A percentile compares a stretch with the other conserved stretches of the same genome.
These are phyloP conservation scores for Pseudogymnoascus sp. DNA, from an alignment of 2,329 filamentous ascomycete species.

Conservation along the genomic window DNA sequence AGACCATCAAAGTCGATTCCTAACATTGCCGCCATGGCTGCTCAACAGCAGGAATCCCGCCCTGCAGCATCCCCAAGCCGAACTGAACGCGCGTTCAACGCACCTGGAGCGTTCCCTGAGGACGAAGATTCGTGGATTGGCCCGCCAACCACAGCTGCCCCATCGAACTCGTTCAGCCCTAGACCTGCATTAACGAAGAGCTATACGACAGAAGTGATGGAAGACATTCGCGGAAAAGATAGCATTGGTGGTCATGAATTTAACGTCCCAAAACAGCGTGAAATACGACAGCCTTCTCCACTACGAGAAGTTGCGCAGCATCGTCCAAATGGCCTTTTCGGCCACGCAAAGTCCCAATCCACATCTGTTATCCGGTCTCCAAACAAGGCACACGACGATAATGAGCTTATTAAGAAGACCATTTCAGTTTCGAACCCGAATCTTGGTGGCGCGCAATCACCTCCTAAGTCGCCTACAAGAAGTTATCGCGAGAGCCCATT, in stretches of 20 bases:
- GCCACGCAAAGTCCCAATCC: constrained; percentile 57
- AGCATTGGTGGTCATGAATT: constrained; percentile 43
- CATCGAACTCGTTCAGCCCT: constrained; percentile 34
- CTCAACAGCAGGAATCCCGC: constrained; percentile 17
- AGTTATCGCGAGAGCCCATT: constrained; percentile 66
- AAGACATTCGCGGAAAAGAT: constrained; percentile 43
- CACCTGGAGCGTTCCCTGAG: constrained; percentile 54
- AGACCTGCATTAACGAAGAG: constrained; percentile 52
- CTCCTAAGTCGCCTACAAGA: constrained; percentile 48
- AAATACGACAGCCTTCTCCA: constrained; percentile 26
- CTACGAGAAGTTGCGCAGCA: constrained; percentile 23
- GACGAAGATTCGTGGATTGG: constrained; percentile 58
- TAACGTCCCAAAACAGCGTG: constrained; percentile 35
- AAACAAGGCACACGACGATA: constrained; percentile 29
- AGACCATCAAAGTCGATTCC: constrained; percentile 28
- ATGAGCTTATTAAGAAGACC: constrained; percentile 47
- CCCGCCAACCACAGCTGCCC: constrained; percentile 29
- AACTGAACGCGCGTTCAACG: constrained; percentile 22
- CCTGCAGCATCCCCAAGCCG: constrained; percentile 15
- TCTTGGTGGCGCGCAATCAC: constrained; percentile 17
- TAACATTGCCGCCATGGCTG: constrained; percentile 15
- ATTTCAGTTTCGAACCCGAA: constrained; percentile 39
- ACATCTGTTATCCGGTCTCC: constrained; percentile 51
- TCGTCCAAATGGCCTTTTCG: constrained; percentile 29
- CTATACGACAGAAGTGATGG: constrained; percentile 54